Evolutionary conservation across 345 rosid genomes (phyloP).

Genomic region (Populus simonii): DNA sequence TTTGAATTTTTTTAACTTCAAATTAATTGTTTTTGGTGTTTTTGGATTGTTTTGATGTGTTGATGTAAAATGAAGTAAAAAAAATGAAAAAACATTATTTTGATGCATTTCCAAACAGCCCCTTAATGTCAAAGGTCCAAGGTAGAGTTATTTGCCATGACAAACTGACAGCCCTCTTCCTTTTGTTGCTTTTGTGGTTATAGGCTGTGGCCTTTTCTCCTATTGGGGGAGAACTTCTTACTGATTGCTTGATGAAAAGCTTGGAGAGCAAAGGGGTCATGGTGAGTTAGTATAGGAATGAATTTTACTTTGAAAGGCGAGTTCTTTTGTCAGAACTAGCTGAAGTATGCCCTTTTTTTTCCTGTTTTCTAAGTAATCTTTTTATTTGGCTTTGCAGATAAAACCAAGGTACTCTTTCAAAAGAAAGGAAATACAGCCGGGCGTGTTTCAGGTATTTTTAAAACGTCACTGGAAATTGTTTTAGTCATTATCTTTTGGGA

Average conservation of each 20-base stretch:
- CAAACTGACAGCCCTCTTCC: not conserved
- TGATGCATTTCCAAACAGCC: no score
- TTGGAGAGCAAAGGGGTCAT: slow-evolving; percentile 88
- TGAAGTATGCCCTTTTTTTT: not conserved
- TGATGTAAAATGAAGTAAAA: no score
- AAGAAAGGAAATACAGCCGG: slow-evolving; percentile 87
- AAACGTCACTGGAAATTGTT: not conserved
- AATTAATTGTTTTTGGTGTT: no score
- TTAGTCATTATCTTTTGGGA: not conserved
- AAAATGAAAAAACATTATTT: no score
- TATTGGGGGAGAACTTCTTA: slow-evolving; percentile 90
- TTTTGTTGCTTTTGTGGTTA: slow-evolving; percentile 13
- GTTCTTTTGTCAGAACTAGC: slow-evolving; percentile 4
- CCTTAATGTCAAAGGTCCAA: not conserved
- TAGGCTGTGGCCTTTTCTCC: slow-evolving; percentile 84
- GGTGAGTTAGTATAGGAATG: slow-evolving; percentile 44
- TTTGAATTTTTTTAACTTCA: no score
- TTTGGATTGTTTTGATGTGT: no score
- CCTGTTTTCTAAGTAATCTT: slow-evolving; percentile 1
- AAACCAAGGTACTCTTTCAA: slow-evolving; percentile 96
- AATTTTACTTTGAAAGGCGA: slow-evolving; percentile 4
- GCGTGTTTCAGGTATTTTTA: slow-evolving; percentile 78
- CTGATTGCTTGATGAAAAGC: slow-evolving; percentile 93
- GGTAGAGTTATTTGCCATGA: not conserved
- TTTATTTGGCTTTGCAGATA: slow-evolving; percentile 53